Evolutionary conservation across 768 basidiomycete genomes (phyloP).

Genomic region (Sporobolomyces phaffii): DNA sequence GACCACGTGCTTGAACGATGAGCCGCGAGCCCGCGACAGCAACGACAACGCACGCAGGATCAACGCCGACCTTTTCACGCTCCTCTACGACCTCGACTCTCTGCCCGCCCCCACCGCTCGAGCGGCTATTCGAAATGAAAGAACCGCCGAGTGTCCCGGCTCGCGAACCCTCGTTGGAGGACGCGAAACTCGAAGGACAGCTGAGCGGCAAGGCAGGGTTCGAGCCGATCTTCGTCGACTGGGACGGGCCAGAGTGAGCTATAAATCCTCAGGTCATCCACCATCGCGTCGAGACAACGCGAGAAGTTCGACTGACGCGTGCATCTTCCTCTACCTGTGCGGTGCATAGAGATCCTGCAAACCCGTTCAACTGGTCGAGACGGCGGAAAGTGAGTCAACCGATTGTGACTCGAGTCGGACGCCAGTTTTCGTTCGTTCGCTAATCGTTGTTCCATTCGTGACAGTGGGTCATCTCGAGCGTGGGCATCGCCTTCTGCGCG

Average conservation of each 20-base stretch:
- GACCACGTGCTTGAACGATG: background rate
- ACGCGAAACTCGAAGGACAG: background rate
- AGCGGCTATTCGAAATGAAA: background rate
- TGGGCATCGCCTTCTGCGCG: slow-evolving; percentile 31
- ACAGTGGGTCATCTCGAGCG: slow-evolving; percentile 27
- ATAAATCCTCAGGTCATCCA: too few relatives aligned
- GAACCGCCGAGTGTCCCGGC: background rate
- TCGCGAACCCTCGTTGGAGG: background rate
- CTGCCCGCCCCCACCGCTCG: background rate
- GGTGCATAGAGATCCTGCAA: slow-evolving; percentile 20
- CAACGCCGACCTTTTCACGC: background rate
- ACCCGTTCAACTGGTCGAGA: slow-evolving; percentile 36
- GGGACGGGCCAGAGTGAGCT: slow-evolving; percentile 17
- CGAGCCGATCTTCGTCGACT: slow-evolving; percentile 20
- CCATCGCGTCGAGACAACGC: background rate
- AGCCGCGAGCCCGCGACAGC: background rate
- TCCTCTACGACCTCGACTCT: slow-evolving; percentile 1
- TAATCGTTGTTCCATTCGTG: background rate
- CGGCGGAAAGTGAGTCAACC: slow-evolving; percentile 25
- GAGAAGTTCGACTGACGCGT: background rate
- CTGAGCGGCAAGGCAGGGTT: background rate
- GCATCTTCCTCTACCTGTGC: background rate
- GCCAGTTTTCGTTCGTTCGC: background rate
- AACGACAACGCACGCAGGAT: background rate
- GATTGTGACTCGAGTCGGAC: background rate